Evolutionary conservation across 768 basidiomycete species (phyloP), one percentile per base, ranked within the genome.

Genomic region (Mycena crocata): DNA sequence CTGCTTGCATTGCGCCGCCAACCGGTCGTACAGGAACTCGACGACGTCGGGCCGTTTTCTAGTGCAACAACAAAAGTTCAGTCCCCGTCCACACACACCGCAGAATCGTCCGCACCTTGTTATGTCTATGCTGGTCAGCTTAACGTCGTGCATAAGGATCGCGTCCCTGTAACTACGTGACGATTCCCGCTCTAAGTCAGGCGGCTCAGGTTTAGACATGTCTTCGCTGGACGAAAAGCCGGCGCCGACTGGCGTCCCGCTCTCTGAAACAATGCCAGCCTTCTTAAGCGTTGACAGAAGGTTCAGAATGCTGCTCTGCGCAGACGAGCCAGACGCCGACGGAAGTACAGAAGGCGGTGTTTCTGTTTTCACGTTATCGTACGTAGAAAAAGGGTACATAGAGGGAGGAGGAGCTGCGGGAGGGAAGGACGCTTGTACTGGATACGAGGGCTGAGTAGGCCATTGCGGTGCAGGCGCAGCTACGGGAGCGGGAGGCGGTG

Each of bases 1-100:
- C 74, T 98, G 96, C 80, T 91, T 95, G 85, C 97, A 99, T 80
- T 95, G 92, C 35, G 88, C 82, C 26, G 90, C 85, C 39, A 96
- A 84, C 62, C 89, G 89, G 60, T 89, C 85, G 73, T 95, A 95
- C 66, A 97, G 78, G 62, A 95, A 83, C 35, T 89, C 82, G 57
- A 86, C 81, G 58, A 93, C 84, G 26, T 83, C 80, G 3, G 93
- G 86, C 23, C 87, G 88, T 69, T 83, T 83, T 75, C 91, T 92
- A 67, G 24, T 58, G n/a, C 42, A 56, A 9, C 28, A 40, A 23
- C 42, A 56, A 9, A 31, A 40, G 23, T 51, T 71, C 6, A 76
- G 48, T 46, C 49, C 24, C 39, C 19, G 28, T 24, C 9, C n/a
- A 30, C 14, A 52, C 5, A 35, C 28, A 23, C 28, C 3, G 59